These are phyloP conservation scores for Trametes sp. DNA, from an alignment of 1,284 basidiomycete genomes.

Conservation along the genomic window DNA sequence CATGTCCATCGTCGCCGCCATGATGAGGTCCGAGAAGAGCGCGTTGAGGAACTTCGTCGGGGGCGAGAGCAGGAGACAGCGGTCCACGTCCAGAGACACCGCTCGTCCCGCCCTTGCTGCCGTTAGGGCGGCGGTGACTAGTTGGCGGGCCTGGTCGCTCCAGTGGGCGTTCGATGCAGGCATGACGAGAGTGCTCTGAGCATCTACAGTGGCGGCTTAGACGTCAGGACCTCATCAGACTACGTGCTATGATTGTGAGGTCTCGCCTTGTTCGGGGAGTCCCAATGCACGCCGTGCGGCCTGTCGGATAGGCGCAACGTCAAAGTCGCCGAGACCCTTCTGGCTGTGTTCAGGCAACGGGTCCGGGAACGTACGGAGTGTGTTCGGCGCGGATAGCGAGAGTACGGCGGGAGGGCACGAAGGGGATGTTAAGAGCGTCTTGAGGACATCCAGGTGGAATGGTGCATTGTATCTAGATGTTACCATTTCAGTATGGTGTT, in stretches of 20 bases:
- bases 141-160: constrained; percentile 55
- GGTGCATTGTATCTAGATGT: constrained; percentile 41
- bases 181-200: constrained; percentile 22
- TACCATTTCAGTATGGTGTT: constrained; percentile 14
- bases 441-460: constrained; percentile 67
- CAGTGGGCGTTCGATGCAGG: constrained; percentile 35
- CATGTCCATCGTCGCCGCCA: constrained; percentile 46
- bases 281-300: constrained; percentile 54
- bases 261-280: constrained; percentile 48
- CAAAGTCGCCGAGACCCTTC: constrained; percentile 42
- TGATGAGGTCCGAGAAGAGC: constrained; percentile 42
- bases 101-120: constrained; percentile 65
- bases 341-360: constrained; percentile 44
- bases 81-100: constrained; percentile 67
- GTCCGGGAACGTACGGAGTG: constrained; percentile 58
- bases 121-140: constrained; percentile 61
- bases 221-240: neutral
- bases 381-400: constrained; percentile 64
- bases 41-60: constrained; percentile 66
- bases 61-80: constrained; percentile 61
- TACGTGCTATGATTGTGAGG: neutral
- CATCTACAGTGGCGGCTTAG: constrained; percentile 6
- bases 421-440: constrained; percentile 66
- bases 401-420: constrained; percentile 72
- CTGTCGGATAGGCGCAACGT: constrained; percentile 52